phyloP scores from a whole-genome alignment of 106 monocot genomes.

The Cymbidium sinense region DNA sequence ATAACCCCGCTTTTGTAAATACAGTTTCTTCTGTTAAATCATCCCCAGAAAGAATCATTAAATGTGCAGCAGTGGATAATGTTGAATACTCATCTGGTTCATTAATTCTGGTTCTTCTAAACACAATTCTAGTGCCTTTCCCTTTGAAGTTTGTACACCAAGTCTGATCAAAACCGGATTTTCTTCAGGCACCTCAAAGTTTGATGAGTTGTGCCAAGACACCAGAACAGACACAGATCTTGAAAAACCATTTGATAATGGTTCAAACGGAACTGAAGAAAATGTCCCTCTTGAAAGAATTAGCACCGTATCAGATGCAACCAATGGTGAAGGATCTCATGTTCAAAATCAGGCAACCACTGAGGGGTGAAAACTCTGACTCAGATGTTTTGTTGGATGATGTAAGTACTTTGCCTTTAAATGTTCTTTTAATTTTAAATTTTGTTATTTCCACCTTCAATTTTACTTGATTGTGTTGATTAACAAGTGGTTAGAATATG shows the following conservation, averaged over 20 bases:
- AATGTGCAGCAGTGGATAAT: too few relatives aligned
- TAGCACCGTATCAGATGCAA: conserved; percentile 1
- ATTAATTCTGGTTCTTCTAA: not conserved
- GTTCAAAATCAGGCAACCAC: conserved; percentile 4
- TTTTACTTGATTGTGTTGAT: not conserved
- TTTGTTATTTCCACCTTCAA: not conserved
- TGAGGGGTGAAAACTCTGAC: conserved; percentile 23
- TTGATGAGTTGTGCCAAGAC: not conserved
- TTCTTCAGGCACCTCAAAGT: not conserved
- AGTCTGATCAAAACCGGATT: not conserved
- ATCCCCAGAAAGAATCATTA: not conserved
- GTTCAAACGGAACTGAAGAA: not conserved
- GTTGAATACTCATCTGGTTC: not conserved
- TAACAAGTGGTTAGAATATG: not conserved
- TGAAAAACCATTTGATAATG: not conserved
- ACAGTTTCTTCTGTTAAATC: not conserved
- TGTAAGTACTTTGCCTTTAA: conserved; percentile 21
- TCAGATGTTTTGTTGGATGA: conserved; percentile 30
- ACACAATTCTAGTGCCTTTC: not conserved
- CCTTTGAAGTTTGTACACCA: not conserved
- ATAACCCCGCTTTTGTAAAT: not conserved
- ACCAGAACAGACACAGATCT: not conserved
- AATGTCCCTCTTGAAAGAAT: conserved; percentile 2
- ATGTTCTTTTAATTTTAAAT: not conserved
- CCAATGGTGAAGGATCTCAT: conserved; percentile 1